phyloP scores from a whole-genome alignment of 2,329 filamentous ascomycete genomes.

The Cordyceps fumosorosea region DNA sequence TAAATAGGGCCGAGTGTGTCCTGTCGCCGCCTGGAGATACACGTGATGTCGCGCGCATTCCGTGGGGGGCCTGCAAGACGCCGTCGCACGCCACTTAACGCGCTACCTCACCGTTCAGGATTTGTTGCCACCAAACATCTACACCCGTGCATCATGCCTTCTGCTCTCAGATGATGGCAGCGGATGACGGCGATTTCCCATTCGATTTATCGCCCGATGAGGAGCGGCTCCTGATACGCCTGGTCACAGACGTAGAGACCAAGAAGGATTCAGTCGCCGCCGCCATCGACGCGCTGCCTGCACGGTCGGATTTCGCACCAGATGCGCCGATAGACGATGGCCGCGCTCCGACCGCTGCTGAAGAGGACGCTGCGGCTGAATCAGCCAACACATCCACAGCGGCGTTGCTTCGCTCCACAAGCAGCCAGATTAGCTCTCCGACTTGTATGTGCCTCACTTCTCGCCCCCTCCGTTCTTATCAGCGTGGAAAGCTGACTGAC shows the following conservation, averaged over 20 bases:
- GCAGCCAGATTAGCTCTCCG: slow-evolving; percentile 31
- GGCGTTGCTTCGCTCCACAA: not conserved
- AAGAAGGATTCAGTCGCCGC: slow-evolving; percentile 13
- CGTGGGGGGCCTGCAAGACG: not conserved
- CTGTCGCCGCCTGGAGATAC: not conserved
- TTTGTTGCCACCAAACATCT: not conserved
- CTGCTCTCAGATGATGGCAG: slow-evolving; percentile 14
- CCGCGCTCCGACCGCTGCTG: not conserved
- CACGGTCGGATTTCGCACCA: not conserved
- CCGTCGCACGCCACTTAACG: not conserved
- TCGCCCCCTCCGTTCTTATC: not conserved
- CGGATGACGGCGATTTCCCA: slow-evolving; percentile 38
- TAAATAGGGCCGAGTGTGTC: not conserved
- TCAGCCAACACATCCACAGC: not conserved
- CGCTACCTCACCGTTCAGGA: slow-evolving; percentile 1
- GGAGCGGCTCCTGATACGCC: slow-evolving; percentile 33
- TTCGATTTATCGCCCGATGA: slow-evolving; percentile 43
- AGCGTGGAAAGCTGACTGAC: slow-evolving; percentile 51
- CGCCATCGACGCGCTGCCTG: not conserved
- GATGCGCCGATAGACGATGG: not conserved
- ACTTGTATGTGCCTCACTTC: slow-evolving; percentile 40
- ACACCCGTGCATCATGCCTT: not conserved
- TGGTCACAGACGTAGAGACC: slow-evolving; percentile 21
- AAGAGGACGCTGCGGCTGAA: not conserved
- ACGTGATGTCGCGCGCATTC: slow-evolving; percentile 8